These are phyloP conservation scores for Thuidium tamariscinum DNA, from an alignment of 225 moss, liverwort and hornwort species.

Conservation along the genomic window DNA sequence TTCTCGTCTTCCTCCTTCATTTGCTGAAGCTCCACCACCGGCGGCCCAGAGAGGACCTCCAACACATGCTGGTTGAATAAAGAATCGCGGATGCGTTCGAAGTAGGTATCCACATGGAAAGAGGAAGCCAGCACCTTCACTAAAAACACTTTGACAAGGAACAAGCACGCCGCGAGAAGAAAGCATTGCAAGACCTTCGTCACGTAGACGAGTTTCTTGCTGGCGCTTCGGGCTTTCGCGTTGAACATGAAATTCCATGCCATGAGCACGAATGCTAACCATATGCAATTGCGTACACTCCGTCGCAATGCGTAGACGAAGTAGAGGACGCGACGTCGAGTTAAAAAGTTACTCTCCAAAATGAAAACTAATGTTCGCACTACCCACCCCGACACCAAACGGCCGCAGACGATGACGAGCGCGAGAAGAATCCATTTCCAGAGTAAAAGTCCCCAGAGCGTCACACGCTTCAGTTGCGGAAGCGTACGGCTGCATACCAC, in stretches of 20 bases:
- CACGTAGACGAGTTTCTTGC: slow-evolving; percentile 48
- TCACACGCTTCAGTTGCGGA: neutral
- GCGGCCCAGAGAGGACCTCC: slow-evolving; percentile 68
- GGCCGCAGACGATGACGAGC: slow-evolving; percentile 68
- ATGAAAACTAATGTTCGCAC: slow-evolving; percentile 47
- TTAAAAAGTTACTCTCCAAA: slow-evolving; percentile 72
- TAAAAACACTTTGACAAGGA: slow-evolving; percentile 61
- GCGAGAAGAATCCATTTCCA: slow-evolving; percentile 79
- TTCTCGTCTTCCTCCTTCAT: slow-evolving; percentile 62
- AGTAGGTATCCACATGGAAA: slow-evolving; percentile 82
- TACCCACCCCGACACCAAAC: slow-evolving; percentile 69
- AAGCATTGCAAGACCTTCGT: slow-evolving; percentile 70
- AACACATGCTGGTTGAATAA: slow-evolving; percentile 84
- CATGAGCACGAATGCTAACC: slow-evolving; percentile 76
- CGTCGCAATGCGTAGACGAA: slow-evolving; percentile 79
- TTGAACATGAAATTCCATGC: slow-evolving; percentile 85
- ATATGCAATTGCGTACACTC: slow-evolving; percentile 73
- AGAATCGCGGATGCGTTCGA: slow-evolving; percentile 92
- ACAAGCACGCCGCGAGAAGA: slow-evolving; percentile 49
- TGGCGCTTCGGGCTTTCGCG: slow-evolving; percentile 36
- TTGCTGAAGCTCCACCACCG: slow-evolving; percentile 46
- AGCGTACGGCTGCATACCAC: slow-evolving; percentile 26
- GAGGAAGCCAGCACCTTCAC: slow-evolving; percentile 84
- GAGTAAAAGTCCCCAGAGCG: slow-evolving; percentile 39
- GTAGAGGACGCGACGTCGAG: slow-evolving; percentile 78